Evolutionary conservation across 2,329 filamentous ascomycete species (phyloP), one percentile per base, ranked within the genome.

Genomic region (Talaromyces sp.): DNA sequence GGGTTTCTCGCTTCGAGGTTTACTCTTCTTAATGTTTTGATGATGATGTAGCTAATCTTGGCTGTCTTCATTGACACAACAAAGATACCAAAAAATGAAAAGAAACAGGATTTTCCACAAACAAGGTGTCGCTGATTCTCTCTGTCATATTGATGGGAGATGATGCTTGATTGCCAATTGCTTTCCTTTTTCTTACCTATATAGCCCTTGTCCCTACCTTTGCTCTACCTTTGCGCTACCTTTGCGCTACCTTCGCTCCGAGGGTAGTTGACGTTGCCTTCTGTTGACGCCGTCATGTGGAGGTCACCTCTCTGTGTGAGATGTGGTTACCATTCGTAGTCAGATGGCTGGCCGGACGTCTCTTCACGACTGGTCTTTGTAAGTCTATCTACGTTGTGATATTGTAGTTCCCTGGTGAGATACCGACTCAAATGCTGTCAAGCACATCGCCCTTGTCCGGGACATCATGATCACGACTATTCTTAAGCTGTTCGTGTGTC

Each of bases 101-200:
- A 75, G 75, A 74, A 65, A 83, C 67, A 76, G 72, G 74, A 74
- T 75, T 76, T 66, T 53, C 45, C 70, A 71, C 71, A 79, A 84
- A 81, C 84, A 85, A 93, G 92, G 92, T 96, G 92, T 96, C 92
- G 92, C 92, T 80, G 90, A 94, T 84, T 92, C 89, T 87, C 81
- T 74, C 79, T 79, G 75, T 69, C 49, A 58, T 34, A 27, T 45
- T 19, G 56, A 53, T 27, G 56, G 83, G 84, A 83, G 89, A 91
- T 86, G 88, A 95, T 77, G 92, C 92, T 96, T 92, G 92, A 96
- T 93, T 88, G 92, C 92, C 92, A 96, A 85, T 49, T 51, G 60
- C 58, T 49, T 58, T 66, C 54, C 49, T 62, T 61, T 43, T 31
- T 58, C 45, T 65, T 36, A 19, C 53, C n/a, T 56, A 36, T 29